Conservation (phyloP, 2,329 filamentous ascomycete genomes). For the Pseudogymnoascus sp. region DNA sequence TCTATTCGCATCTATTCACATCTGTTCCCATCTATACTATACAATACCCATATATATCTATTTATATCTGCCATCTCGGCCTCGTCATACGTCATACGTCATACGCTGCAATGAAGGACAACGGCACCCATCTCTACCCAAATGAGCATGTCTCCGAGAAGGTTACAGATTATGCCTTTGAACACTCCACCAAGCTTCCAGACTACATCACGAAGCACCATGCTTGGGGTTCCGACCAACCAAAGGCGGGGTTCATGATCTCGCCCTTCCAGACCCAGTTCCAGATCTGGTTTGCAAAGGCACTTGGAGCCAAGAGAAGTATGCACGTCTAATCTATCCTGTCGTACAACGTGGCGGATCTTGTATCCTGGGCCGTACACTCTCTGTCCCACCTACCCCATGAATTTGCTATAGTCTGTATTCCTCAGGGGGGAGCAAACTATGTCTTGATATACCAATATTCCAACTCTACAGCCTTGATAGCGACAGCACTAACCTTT, state of each 20-base stretch:
- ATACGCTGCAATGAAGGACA: conserved; percentile 23
- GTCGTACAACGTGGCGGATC: background rate
- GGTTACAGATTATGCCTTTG: conserved; percentile 40
- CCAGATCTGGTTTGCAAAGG: conserved; percentile 22
- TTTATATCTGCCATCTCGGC: background rate
- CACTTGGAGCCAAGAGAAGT: conserved; percentile 24
- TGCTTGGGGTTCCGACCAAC: conserved; percentile 24
- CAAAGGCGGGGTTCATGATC: conserved; percentile 24
- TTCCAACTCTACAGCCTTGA: background rate
- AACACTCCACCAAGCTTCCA: conserved; percentile 39
- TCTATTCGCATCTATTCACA: background rate
- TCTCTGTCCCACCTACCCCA: background rate
- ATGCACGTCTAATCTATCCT: conserved; percentile 3
- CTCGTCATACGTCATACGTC: background rate
- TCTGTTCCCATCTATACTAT: background rate
- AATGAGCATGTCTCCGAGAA: conserved; percentile 37
- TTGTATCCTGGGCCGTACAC: background rate
- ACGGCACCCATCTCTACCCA: conserved; percentile 35
- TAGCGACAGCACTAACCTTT: background rate
- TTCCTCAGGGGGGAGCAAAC: background rate
- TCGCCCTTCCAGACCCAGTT: conserved; percentile 24
- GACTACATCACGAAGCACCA: conserved; percentile 40
- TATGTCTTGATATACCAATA: background rate
- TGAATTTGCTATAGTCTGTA: background rate
- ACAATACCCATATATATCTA: background rate